Evolutionary conservation across 2,329 filamentous ascomycete species (phyloP).

Genomic region (Hortaea werneckii): DNA sequence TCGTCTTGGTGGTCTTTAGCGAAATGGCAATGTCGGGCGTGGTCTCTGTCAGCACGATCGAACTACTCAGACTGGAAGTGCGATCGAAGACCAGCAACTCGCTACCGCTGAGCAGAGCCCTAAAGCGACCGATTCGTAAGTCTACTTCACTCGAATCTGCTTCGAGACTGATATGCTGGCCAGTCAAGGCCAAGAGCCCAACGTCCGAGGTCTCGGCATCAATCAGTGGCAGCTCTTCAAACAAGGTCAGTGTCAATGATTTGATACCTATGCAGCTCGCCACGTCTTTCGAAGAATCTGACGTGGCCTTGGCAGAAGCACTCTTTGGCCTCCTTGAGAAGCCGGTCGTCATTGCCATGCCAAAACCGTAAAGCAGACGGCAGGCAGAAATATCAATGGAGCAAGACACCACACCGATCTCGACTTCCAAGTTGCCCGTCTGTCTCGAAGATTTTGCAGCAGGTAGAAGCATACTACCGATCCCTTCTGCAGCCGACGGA

Average conservation of each 20-base stretch:
- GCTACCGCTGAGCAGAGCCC: constrained; percentile 13
- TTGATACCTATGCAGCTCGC: neutral
- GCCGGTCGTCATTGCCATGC: neutral
- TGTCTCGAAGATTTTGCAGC: neutral
- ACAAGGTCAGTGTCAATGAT: neutral
- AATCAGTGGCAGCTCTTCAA: neutral
- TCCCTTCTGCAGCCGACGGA: constrained; percentile 1
- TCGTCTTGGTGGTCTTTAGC: constrained; percentile 10
- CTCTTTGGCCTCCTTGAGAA: too few relatives aligned
- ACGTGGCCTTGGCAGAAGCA: too few relatives aligned
- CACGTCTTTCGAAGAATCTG: too few relatives aligned
- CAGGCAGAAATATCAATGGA: neutral
- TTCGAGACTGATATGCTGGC: neutral
- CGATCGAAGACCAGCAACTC: constrained; percentile 16
- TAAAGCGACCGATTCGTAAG: constrained; percentile 9
- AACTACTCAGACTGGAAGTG: constrained; percentile 6
- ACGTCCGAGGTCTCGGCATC: neutral
- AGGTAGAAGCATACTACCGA: neutral
- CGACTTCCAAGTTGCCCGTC: neutral
- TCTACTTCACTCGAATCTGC: neutral
- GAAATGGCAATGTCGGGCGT: constrained; percentile 14
- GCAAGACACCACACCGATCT: neutral
- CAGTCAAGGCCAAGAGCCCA: neutral
- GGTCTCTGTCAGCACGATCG: constrained; percentile 8
- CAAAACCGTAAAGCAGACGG: neutral